Base-by-base conservation (phyloP, 164 flowering plant species). In the Macadamia integrifolia region DNA sequence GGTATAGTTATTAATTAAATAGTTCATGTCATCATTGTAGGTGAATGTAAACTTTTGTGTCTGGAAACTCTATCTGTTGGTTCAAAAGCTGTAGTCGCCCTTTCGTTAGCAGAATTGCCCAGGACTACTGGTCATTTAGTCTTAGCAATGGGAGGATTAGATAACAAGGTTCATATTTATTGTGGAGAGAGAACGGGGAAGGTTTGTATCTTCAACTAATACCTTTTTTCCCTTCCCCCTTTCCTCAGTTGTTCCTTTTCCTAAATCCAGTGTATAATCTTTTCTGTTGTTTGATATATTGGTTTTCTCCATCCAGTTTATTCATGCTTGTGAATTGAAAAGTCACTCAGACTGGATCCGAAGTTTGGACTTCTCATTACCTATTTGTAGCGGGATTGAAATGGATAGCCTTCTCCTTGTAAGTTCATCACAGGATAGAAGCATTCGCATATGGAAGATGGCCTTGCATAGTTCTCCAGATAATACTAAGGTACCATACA, bases 301-400 rank as follows among this genome's bases (percentile, higher is more conserved):
- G 15, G 71, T 8, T 74, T 59, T 68, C 11, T 79, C 13, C 40
- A 13, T 68, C 62, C 83, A 94, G 98, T 89, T 94, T 85, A 66
- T 80, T 65, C 88, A 28, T 79, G 87, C 89, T 56, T 94, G 99
- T 80, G 97, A 88, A 69, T 61, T 94, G 72, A 94, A 89, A 83
- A 97, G 90, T 49, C 99, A 94, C 79, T 84, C 93, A 3, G 99
- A 92, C 80, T 94, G 98, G 99, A 88, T 94, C 61, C 76, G 97
- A 60, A 82, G 98, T 80, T 82, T 94, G 81, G 99, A 94, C 76
- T 88, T 94, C 82, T 94, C 98, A 28, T 81, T 90, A 56, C 96
- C 99, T 52, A 53, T 86, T 49, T 58, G 66, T 58, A 67, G 69
- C 9, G 71, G 60, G 64, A 86, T 70, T 61, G 81, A 72, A 66